phyloP scores from a whole-genome alignment of 2,329 filamentous ascomycete genomes.

The Hirsutella thompsonii region DNA sequence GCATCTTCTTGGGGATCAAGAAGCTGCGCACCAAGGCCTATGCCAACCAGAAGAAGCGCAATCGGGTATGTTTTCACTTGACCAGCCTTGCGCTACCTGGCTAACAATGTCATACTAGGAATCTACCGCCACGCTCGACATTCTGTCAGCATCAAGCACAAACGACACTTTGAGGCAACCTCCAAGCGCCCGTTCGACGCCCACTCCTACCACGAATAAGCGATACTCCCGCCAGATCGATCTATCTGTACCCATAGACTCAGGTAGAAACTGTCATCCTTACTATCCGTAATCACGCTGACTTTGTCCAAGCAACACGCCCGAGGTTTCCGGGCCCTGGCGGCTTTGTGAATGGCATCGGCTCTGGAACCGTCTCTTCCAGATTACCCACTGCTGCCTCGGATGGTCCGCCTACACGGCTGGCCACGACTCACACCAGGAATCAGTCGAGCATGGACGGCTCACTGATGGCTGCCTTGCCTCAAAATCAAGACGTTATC shows the following conservation, averaged over 20 bases:
- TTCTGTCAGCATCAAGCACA: conserved; percentile 30
- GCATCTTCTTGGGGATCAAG: conserved; percentile 77
- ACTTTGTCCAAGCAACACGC: conserved; percentile 30
- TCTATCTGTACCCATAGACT: conserved; percentile 26
- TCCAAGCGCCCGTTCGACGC: conserved; percentile 36
- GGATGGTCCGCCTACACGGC: conserved; percentile 48
- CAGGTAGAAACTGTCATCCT: conserved; percentile 25
- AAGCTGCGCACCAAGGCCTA: conserved; percentile 66
- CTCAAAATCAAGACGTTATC: conserved; percentile 77
- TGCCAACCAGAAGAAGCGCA: conserved; percentile 67
- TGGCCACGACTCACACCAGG: conserved; percentile 58
- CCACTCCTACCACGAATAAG: conserved; percentile 30
- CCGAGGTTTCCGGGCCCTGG: conserved; percentile 45
- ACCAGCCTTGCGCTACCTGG: neutral
- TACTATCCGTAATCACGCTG: conserved; percentile 20
- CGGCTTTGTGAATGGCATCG: conserved; percentile 32
- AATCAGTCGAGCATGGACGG: conserved; percentile 77
- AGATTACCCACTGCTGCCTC: conserved; percentile 48
- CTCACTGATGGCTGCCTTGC: conserved; percentile 74
- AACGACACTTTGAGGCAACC: conserved; percentile 39
- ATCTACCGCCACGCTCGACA: conserved; percentile 70
- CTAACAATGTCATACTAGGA: conserved; percentile 39
- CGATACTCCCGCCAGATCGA: conserved; percentile 53
- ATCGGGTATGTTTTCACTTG: conserved; percentile 50
- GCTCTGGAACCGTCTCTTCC: conserved; percentile 32